These are phyloP conservation scores for Diaporthe ampelina DNA, from an alignment of 2,329 filamentous ascomycete species.

Conservation along the genomic window DNA sequence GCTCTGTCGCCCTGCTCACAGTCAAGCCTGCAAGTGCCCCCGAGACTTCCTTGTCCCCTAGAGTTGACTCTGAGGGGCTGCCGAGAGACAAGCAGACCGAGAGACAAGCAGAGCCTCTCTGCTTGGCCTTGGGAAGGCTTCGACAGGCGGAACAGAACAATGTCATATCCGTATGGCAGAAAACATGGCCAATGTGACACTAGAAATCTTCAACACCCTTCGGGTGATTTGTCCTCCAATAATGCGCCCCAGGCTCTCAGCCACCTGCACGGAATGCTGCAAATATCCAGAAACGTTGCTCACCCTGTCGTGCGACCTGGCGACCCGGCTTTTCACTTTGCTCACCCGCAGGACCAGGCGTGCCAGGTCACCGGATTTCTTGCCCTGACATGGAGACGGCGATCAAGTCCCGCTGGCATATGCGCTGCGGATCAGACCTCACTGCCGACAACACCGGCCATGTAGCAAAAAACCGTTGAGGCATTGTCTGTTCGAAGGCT, in stretches of 20 bases:
- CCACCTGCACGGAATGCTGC: constrained; percentile 28
- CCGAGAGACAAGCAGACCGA: neutral
- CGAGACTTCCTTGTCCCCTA: neutral
- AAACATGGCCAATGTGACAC: constrained; percentile 8
- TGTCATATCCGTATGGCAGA: neutral
- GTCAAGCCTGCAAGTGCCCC: neutral
- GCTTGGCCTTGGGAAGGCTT: neutral
- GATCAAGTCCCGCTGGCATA: constrained; percentile 19
- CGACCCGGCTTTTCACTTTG: constrained; percentile 8
- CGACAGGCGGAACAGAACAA: neutral
- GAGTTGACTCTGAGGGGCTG: neutral
- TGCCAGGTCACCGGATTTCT: constrained; percentile 35
- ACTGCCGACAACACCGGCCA: neutral
- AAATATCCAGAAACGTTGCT: constrained; percentile 20
- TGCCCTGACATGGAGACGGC: constrained; percentile 27
- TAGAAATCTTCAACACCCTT: constrained; percentile 19
- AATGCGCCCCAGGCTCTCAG: constrained; percentile 20
- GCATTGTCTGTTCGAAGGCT: neutral
- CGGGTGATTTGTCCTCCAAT: constrained; percentile 32
- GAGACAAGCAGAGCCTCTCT: constrained; percentile 6
- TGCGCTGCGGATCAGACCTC: constrained; percentile 22
- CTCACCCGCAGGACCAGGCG: constrained; percentile 38
- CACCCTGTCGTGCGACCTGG: constrained; percentile 30
- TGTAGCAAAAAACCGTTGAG: neutral
- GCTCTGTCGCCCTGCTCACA: neutral